phyloP scores from a whole-genome alignment of 2,329 filamentous ascomycete species.

The Trichoderma simmonsii region DNA sequence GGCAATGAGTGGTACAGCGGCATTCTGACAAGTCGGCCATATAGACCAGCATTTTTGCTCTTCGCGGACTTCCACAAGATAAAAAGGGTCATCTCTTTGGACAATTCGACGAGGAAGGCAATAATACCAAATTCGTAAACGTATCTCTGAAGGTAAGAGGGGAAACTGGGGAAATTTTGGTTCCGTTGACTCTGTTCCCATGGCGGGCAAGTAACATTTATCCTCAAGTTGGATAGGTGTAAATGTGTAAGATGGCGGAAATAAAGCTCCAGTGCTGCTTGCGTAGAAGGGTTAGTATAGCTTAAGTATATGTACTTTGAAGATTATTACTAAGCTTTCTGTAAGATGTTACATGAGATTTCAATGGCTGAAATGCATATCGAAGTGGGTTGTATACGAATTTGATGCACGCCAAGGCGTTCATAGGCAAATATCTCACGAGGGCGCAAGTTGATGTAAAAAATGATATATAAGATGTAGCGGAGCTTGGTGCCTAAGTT shows the following conservation, averaged over 20 bases:
- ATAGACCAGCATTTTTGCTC: not conserved
- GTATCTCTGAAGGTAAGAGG: not conserved
- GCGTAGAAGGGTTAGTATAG: not conserved
- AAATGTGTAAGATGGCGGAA: not conserved
- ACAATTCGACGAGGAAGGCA: not conserved
- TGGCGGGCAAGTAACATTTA: not conserved
- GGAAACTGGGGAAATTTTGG: not conserved
- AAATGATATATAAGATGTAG: too few relatives aligned
- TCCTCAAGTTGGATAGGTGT: not conserved
- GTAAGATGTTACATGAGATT: not conserved
- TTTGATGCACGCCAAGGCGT: too few relatives aligned
- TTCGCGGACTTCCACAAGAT: not conserved
- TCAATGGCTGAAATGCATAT: not conserved
- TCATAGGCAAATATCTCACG: too few relatives aligned
- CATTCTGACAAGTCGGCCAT: not conserved
- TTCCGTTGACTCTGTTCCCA: not conserved
- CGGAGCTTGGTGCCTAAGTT: too few relatives aligned
- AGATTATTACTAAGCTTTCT: not conserved
- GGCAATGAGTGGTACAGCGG: not conserved
- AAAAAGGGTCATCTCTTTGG: not conserved
- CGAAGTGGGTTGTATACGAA: not conserved
- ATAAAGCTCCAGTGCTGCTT: not conserved
- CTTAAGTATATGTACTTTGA: not conserved
- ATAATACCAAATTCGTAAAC: not conserved
- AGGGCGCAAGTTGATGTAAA: too few relatives aligned